Conservation (phyloP, 2,329 filamentous ascomycete genomes). For the Sporothrix inflata region DNA sequence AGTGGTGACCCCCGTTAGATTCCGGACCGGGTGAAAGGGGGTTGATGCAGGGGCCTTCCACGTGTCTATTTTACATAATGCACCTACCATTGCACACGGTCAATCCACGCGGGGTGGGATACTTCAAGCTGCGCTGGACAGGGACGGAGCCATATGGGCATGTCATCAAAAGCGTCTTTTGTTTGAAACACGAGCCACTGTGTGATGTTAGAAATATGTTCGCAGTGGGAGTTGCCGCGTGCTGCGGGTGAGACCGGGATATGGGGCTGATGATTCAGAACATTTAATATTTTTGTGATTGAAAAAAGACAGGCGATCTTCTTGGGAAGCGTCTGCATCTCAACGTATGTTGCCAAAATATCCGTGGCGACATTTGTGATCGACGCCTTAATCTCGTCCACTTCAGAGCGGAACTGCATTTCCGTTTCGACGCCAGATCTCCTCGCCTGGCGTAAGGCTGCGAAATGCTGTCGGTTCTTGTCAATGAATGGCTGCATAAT, state of each 20-base stretch:
- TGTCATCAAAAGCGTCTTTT: neutral
- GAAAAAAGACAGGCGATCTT: neutral
- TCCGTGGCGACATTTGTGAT: neutral
- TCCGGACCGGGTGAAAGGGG: too few species aligned
- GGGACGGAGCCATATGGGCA: neutral
- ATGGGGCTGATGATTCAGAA: neutral
- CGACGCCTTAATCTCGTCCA: neutral
- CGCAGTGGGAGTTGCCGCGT: too few species aligned
- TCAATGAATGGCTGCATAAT: slow-evolving; percentile 1
- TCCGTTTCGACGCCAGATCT: neutral
- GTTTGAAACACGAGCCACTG: neutral
- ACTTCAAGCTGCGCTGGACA: neutral
- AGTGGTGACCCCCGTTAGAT: too few species aligned
- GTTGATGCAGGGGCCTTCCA: too few species aligned
- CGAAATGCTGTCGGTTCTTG: neutral
- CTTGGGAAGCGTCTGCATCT: neutral
- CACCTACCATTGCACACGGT: neutral
- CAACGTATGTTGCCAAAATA: neutral
- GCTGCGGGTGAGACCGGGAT: too few species aligned
- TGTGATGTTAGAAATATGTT: neutral
- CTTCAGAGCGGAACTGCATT: neutral
- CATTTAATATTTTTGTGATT: neutral
- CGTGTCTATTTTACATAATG: neutral
- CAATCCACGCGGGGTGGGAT: neutral
- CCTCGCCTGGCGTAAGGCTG: neutral